Evolutionary conservation across 441 rosid genomes (phyloP).

Genomic region (Euphorbia schlechtendalii): DNA sequence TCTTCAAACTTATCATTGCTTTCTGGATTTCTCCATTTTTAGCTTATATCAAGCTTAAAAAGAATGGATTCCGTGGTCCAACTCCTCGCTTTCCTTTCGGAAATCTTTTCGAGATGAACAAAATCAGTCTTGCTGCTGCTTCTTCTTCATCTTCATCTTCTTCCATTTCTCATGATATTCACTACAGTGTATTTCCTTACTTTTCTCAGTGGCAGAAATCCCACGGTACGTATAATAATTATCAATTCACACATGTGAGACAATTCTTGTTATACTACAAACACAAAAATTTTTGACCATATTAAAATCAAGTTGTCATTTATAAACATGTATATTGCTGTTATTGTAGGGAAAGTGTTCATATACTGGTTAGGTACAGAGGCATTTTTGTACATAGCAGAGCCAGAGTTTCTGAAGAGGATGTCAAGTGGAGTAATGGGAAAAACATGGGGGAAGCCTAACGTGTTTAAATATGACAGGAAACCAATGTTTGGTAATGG

Average conservation of each 20-base stretch:
- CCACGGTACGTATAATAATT: constrained; percentile 45
- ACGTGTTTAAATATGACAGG: constrained; percentile 74
- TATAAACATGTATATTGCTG: neutral
- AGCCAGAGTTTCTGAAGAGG: constrained; percentile 73
- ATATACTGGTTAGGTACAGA: constrained; percentile 91
- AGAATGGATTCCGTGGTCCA: constrained; percentile 71
- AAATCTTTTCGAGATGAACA: constrained; percentile 56
- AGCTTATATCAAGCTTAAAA: constrained; percentile 47
- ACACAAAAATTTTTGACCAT: too few species aligned
- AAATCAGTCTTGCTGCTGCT: constrained; percentile 8
- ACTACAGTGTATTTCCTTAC: constrained; percentile 68
- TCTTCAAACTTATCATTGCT: constrained; percentile 34
- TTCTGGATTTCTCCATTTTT: constrained; percentile 59
- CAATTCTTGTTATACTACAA: too few species aligned
- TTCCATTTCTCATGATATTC: constrained; percentile 62
- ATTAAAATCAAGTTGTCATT: too few species aligned
- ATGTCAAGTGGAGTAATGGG: constrained; percentile 78
- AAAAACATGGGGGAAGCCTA: constrained; percentile 94
- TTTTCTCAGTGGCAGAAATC: constrained; percentile 73
- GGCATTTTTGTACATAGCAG: constrained; percentile 88
- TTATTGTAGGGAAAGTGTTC: constrained; percentile 76
- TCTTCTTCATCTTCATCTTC: constrained; percentile 19
- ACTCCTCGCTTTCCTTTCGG: constrained; percentile 72
- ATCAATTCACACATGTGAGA: too few species aligned
- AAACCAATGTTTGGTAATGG: constrained; percentile 93